Conservation (phyloP, 2,329 filamentous ascomycete species). For the Colletotrichum sp. region DNA sequence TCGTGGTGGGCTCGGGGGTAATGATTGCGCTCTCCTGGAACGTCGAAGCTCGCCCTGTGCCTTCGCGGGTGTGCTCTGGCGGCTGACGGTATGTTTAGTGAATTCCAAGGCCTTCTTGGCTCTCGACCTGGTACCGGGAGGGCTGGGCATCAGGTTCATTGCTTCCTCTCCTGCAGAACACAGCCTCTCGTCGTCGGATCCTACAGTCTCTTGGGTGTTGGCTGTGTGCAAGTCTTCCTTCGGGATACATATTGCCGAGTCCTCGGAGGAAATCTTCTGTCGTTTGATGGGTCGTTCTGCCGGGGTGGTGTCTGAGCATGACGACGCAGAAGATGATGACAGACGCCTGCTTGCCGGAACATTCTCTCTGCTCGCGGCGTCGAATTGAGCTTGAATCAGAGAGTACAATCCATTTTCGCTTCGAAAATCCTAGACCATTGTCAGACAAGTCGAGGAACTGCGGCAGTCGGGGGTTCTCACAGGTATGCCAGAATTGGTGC, state of each 20-base stretch:
- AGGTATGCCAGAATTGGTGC: constrained; percentile 77
- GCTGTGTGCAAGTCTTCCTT: neutral
- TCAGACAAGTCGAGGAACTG: neutral
- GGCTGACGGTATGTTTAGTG: neutral
- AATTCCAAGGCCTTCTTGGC: neutral
- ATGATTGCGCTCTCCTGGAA: neutral
- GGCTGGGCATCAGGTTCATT: neutral
- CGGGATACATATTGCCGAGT: constrained; percentile 2
- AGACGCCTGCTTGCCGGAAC: neutral
- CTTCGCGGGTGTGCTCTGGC: neutral
- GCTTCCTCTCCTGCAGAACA: neutral
- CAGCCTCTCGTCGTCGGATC: neutral
- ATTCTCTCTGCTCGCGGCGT: constrained; percentile 47
- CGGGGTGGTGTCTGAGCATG: neutral
- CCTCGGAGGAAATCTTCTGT: constrained; percentile 33
- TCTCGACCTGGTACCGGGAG: neutral
- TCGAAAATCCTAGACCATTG: constrained; percentile 65
- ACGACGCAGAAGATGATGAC: constrained; percentile 3
- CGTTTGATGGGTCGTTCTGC: constrained; percentile 33
- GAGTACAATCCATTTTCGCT: constrained; percentile 77
- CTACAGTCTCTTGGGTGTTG: neutral
- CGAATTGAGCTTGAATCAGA: constrained; percentile 71
- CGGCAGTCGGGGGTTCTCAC: constrained; percentile 48
- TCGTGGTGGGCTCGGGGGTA: neutral
- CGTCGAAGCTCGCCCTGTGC: neutral